Evolutionary conservation across 2,329 filamentous ascomycete species (phyloP).

Genomic region (Dothideomycetes sp.): DNA sequence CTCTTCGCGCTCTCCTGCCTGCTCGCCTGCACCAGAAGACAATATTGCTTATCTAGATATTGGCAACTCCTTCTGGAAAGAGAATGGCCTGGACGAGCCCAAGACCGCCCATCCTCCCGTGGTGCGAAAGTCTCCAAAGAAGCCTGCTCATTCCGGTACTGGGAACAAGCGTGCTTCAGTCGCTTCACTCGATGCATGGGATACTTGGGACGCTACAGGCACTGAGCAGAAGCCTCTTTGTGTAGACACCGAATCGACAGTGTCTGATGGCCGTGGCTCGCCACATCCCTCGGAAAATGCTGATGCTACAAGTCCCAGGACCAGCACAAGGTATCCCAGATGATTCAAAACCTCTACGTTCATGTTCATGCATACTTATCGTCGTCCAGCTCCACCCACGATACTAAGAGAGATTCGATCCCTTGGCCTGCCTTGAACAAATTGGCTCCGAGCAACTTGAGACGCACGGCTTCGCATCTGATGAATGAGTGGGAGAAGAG

Average conservation of each 20-base stretch:
- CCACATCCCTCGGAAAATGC: slow-evolving; percentile 32
- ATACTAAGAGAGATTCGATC: slow-evolving; percentile 32
- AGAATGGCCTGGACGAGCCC: slow-evolving; percentile 33
- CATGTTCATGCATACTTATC: too few species aligned
- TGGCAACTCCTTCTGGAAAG: slow-evolving; percentile 35
- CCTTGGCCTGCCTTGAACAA: slow-evolving; percentile 65
- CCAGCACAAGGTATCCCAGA: slow-evolving; percentile 9
- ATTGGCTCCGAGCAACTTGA: slow-evolving; percentile 65
- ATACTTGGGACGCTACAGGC: slow-evolving; percentile 45
- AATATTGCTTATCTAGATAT: slow-evolving; percentile 26
- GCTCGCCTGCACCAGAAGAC: slow-evolving; percentile 12
- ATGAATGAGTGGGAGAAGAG: slow-evolving; percentile 90
- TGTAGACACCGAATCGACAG: slow-evolving; percentile 41
- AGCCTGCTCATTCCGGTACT: slow-evolving; percentile 18
- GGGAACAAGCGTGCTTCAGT: slow-evolving; percentile 31
- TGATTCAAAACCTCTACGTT: too few species aligned
- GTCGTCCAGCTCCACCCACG: slow-evolving; percentile 4
- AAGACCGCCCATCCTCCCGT: slow-evolving; percentile 16
- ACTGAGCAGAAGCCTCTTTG: slow-evolving; percentile 18
- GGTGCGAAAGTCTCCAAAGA: slow-evolving; percentile 10
- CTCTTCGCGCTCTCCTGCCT: background rate
- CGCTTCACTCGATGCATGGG: slow-evolving; percentile 31
- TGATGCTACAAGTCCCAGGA: slow-evolving; percentile 20
- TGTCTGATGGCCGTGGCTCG: slow-evolving; percentile 34
- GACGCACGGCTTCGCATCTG: slow-evolving; percentile 71